Evolutionary conservation across 768 basidiomycete species (phyloP), one percentile per base, ranked within the genome.

Genomic region (Suillus bovinus): DNA sequence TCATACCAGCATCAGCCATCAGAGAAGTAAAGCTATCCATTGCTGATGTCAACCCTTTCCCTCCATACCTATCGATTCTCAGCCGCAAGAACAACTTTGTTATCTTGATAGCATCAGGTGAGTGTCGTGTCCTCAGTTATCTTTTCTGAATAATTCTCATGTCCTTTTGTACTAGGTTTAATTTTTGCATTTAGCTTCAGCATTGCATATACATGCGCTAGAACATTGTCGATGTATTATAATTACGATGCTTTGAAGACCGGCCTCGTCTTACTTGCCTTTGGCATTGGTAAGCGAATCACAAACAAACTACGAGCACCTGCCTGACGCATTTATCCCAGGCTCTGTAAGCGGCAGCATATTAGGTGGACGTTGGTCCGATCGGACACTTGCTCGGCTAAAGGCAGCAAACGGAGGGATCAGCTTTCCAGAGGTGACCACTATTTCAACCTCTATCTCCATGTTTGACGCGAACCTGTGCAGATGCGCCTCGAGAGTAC

Each of bases 401-500:
- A 83, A 82, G 61, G 76, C 63, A 27, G 61, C 70, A 58, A 80
- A 83, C 63, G 81, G 78, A 2, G 84, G 81, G 2, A 68, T 74
- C 7, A 71, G 75, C 17, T 78, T 82, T 63, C 85, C 92, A 2
- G 93, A 94, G 82, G 89, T 87, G 60, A 66, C 76, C 27, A 22
- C 20, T 47, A 39, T 39, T 17, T 34, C 57, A n/a, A 14, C n/a
- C 27, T 31, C 41, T n/a, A 11, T 14, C 24, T 13, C 39, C 20
- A 39, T 13, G n/a, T 31, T 27, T 55, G 31, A 66, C 41, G 29
- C 16, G 20, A 3, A 29, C 36, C 41, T n/a, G 1, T 7, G 13
- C 61, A 92, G 89, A 88, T 91, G 84, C 87, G 93, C 6, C 77
- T 94, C 11, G 78, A 79, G 67, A 89, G 89, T 67, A 88, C 86